Conservation (phyloP, 106 monocot genomes). For the Phalaenopsis aphrodite region DNA sequence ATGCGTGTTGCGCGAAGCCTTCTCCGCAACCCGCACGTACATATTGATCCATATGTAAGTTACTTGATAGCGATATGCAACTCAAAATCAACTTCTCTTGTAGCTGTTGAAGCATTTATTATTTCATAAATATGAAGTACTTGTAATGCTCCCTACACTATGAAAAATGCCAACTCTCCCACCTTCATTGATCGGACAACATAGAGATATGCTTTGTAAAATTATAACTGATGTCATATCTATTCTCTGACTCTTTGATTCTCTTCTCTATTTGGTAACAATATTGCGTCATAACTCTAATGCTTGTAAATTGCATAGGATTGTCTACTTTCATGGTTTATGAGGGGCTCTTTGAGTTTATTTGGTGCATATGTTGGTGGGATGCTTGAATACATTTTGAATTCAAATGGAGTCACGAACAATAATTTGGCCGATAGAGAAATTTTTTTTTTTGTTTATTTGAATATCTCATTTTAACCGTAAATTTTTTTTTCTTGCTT, state of each 20-base stretch:
- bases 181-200: not conserved
- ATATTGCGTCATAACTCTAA: not conserved
- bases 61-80: not conserved
- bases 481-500: not conserved
- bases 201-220: not conserved
- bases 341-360: not conserved
- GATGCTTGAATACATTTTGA: not conserved
- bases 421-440: not conserved
- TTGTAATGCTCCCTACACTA: not conserved
- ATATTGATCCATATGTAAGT: conserved; percentile 98
- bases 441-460: not conserved
- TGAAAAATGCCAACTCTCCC: not conserved
- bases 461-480: not conserved
- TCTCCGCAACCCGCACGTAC: conserved; percentile 87
- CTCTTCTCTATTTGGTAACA: not conserved
- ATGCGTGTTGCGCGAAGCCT: conserved; percentile 91
- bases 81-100: not conserved
- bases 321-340: not conserved
- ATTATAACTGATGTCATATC: not conserved
- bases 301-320: not conserved
- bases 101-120: not conserved
- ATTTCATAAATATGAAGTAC: not conserved
- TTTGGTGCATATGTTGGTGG: not conserved
- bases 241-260: not conserved
- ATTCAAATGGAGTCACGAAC: not conserved